These are phyloP conservation scores for Arxiozyma slooffiae DNA, from an alignment of 1,139 yeast species.

Conservation along the genomic window DNA sequence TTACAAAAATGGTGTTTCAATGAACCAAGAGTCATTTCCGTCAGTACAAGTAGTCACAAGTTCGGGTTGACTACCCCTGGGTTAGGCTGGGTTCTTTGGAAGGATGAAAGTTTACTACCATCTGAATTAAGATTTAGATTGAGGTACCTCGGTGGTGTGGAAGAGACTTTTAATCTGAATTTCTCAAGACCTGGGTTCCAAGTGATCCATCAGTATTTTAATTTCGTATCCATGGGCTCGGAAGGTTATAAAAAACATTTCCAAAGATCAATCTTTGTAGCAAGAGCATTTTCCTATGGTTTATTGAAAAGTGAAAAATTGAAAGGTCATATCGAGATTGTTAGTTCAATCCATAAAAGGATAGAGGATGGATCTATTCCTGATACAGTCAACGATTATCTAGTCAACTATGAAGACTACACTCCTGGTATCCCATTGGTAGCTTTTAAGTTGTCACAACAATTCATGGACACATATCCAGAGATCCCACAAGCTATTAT, in stretches of 20 bases:
- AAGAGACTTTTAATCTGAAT: conserved; percentile 76
- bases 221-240: conserved; percentile 59
- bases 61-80: conserved; percentile 88
- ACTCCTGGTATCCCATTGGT: conserved; percentile 84
- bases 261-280: conserved; percentile 41
- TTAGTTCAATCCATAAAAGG: conserved; percentile 67
- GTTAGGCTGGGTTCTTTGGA: conserved; percentile 87
- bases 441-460: conserved; percentile 62
- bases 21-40: conserved; percentile 65
- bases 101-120: conserved; percentile 54
- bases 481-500: conserved; percentile 78
- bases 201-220: conserved; percentile 78
- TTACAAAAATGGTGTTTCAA: conserved; percentile 65
- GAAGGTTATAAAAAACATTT: conserved; percentile 62
- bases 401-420: conserved; percentile 31
- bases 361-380: conserved; percentile 15
- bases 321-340: conserved; percentile 58
- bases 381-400: conserved; percentile 13
- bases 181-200: conserved; percentile 92
- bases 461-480: conserved; percentile 52
- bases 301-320: conserved; percentile 40
- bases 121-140: conserved; percentile 63
- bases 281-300: conserved; percentile 22
- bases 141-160: conserved; percentile 81
- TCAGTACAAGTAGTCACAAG: conserved; percentile 91